phyloP scores from a whole-genome alignment of 192 early-diverging fungal genomes.

The Pilaira anomala region DNA sequence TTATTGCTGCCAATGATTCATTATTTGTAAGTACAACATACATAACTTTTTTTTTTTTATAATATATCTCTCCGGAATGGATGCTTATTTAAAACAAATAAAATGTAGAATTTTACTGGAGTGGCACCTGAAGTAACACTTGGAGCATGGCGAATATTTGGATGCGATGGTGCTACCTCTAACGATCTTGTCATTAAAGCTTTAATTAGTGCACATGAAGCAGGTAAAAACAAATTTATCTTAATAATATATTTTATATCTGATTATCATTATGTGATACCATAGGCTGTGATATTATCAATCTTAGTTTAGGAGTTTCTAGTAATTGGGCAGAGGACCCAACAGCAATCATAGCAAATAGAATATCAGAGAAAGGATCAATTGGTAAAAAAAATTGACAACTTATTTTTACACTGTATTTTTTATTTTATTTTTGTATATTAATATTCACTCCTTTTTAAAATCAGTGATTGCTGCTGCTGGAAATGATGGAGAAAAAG shows the following conservation, averaged over 20 bases:
- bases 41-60: neutral
- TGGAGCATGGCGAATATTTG: slow-evolving; percentile 80
- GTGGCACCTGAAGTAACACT: slow-evolving; percentile 69
- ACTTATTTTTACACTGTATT: neutral
- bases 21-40: slow-evolving; percentile 37
- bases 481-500: slow-evolving; percentile 65
- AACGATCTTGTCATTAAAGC: slow-evolving; percentile 78
- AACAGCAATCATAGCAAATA: slow-evolving; percentile 53
- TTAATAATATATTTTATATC: neutral
- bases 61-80: neutral
- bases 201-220: slow-evolving; percentile 63
- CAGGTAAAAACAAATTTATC: slow-evolving; percentile 34
- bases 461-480: slow-evolving; percentile 53
- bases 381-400: slow-evolving; percentile 16
- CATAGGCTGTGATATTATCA: slow-evolving; percentile 77
- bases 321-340: slow-evolving; percentile 61
- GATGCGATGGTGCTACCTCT: slow-evolving; percentile 64
- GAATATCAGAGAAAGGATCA: slow-evolving; percentile 41
- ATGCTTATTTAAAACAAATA: neutral
- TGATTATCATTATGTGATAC: neutral
- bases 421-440: too few relatives aligned
- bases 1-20: slow-evolving; percentile 49
- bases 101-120: slow-evolving; percentile 48
- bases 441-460: neutral
- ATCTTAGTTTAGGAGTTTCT: slow-evolving; percentile 76